A percentile compares a stretch with the other conserved stretches of the same genome.
These are phyloP conservation scores for Rhexocercosporidium sp. DNA, from an alignment of 2,329 filamentous ascomycete species.

Conservation along the genomic window DNA sequence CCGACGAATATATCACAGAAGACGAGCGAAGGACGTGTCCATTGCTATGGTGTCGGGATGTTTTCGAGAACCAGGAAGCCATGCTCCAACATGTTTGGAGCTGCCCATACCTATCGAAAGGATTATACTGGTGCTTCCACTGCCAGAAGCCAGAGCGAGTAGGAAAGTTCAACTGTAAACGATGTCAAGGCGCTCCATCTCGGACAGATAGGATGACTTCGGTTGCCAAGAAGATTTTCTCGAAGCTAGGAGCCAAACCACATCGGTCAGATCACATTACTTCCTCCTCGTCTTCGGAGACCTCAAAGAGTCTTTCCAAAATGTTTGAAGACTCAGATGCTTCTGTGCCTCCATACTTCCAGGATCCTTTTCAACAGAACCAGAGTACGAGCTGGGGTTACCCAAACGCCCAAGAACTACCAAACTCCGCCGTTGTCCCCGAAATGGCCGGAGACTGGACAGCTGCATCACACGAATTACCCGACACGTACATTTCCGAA, in stretches of 20 bases:
- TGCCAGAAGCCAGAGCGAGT: conserved; percentile 36
- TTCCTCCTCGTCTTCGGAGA: conserved; percentile 13
- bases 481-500: conserved; percentile 35
- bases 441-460: conserved; percentile 25
- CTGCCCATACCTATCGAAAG: conserved; percentile 36
- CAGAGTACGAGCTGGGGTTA: conserved; percentile 17
- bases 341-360: neutral
- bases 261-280: conserved; percentile 21
- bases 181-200: conserved; percentile 35
- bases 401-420: conserved; percentile 23
- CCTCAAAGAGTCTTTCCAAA: conserved; percentile 4
- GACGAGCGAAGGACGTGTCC: conserved; percentile 37
- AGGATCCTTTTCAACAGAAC: neutral
- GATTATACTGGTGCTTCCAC: conserved; percentile 39
- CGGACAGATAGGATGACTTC: conserved; percentile 34
- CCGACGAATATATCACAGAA: conserved; percentile 35
- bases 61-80: conserved; percentile 34
- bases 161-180: conserved; percentile 35
- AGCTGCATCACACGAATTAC: conserved; percentile 32
- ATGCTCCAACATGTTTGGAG: conserved; percentile 40
- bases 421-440: conserved; percentile 18
- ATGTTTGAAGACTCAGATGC: conserved; percentile 6
- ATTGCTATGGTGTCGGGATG: conserved; percentile 34
- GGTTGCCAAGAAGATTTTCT: conserved; percentile 39
- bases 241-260: conserved; percentile 33